Evolutionary conservation across 2,329 filamentous ascomycete species (phyloP).

Genomic region (Ophioceras dolichostomum): DNA sequence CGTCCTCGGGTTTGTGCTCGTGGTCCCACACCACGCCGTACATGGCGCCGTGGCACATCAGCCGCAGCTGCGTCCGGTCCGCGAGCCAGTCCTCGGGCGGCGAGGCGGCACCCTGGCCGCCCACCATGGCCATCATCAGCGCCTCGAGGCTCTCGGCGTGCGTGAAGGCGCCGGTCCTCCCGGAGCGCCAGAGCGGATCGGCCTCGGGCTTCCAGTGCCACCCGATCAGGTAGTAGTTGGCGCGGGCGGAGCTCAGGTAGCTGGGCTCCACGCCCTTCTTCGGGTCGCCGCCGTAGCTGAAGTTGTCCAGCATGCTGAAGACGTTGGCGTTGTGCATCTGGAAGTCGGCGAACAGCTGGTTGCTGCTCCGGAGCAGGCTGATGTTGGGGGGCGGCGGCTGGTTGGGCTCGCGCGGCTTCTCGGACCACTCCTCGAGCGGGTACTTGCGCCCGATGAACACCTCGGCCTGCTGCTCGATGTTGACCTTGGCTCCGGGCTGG

Average conservation of each 20-base stretch:
- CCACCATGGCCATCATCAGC: conserved; percentile 12
- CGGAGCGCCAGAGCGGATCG: conserved; percentile 10
- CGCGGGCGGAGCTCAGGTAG: conserved; percentile 14
- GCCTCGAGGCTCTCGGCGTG: neutral
- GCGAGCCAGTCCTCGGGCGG: conserved; percentile 8
- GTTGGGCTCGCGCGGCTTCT: conserved; percentile 1
- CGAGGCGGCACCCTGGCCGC: neutral
- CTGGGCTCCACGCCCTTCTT: conserved; percentile 1
- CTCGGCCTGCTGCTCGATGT: conserved; percentile 24
- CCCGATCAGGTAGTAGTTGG: conserved; percentile 26
- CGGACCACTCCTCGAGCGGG: conserved; percentile 7
- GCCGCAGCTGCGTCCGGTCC: conserved; percentile 6
- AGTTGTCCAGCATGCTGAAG: conserved; percentile 26
- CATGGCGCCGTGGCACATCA: conserved; percentile 22
- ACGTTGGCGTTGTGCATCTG: conserved; percentile 27
- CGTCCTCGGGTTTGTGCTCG: conserved; percentile 11
- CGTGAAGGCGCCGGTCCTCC: neutral
- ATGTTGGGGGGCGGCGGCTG: conserved; percentile 1
- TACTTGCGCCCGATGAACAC: conserved; percentile 25
- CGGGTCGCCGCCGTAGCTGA: conserved; percentile 14
- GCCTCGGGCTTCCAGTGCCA: conserved; percentile 19
- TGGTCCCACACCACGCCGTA: conserved; percentile 24
- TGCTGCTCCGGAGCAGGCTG: conserved; percentile 8
- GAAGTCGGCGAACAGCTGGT: conserved; percentile 27
- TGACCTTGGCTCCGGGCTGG: conserved; percentile 3